These are phyloP conservation scores for Yamadazyma paraphyllophila DNA, from an alignment of 805 yeast genomes.

Conservation along the genomic window DNA sequence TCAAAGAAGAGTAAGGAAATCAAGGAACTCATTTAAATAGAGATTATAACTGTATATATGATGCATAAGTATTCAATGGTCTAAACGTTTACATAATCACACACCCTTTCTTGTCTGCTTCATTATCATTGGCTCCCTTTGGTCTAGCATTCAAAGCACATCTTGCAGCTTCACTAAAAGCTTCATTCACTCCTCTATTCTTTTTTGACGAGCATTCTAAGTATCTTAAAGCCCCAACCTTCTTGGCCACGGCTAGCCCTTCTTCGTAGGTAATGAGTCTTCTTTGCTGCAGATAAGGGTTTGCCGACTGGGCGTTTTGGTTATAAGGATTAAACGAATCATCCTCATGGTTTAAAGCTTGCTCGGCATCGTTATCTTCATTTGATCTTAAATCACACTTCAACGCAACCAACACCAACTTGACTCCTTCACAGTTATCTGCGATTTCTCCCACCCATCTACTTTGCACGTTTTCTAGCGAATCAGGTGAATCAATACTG, in stretches of 20 bases:
- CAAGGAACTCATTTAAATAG: no score
- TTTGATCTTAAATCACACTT: conserved; percentile 87
- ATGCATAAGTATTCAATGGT: conserved; percentile 5
- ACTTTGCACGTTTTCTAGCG: conserved; percentile 89
- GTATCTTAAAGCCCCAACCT: conserved; percentile 90
- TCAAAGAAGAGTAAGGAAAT: conserved; percentile 22
- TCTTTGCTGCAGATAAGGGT: conserved; percentile 31
- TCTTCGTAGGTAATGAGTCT: conserved; percentile 83
- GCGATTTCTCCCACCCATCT: conserved; percentile 97
- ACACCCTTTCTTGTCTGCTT: conserved; percentile 40
- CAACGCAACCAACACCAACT: conserved; percentile 87
- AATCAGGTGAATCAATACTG: conserved; percentile 90
- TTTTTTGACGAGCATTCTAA: conserved; percentile 96
- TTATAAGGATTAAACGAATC: conserved; percentile 31
- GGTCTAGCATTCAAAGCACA: conserved; percentile 90
- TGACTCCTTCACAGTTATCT: conserved; percentile 96
- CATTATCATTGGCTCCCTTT: conserved; percentile 56
- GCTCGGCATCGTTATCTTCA: conserved; percentile 47
- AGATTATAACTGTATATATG: conserved; percentile 1
- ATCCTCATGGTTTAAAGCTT: conserved; percentile 25
- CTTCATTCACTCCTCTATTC: conserved; percentile 98
- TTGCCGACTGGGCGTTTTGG: conserved; percentile 29
- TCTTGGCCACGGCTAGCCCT: conserved; percentile 88
- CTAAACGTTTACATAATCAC: conserved; percentile 28
- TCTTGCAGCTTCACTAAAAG: conserved; percentile 97